These are phyloP conservation scores for Auricularia heimuer DNA, from an alignment of 768 basidiomycete genomes.

Conservation along the genomic window DNA sequence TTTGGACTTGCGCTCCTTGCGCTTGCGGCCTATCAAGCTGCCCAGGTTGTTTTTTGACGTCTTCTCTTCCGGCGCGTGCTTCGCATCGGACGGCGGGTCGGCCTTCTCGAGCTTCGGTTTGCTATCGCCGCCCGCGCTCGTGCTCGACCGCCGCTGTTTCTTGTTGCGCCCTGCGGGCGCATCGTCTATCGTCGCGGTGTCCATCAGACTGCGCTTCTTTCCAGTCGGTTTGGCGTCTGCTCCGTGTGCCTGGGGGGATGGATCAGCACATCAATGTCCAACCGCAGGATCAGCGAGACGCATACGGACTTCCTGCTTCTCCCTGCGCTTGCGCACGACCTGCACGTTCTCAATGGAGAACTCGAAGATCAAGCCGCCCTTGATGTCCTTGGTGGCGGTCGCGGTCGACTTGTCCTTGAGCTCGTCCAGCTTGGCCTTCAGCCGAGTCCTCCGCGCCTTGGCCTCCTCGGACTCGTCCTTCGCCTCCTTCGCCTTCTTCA, in stretches of 20 bases:
- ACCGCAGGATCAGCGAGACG: not conserved
- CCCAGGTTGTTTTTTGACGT: constrained; percentile 4
- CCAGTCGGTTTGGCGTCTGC: not conserved
- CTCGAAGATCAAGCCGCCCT: constrained; percentile 69
- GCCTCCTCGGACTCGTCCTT: constrained; percentile 29
- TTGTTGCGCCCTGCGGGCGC: not conserved
- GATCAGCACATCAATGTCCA: not conserved
- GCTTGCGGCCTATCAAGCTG: constrained; percentile 6
- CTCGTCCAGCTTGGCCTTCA: constrained; percentile 45
- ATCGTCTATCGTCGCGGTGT: constrained; percentile 1
- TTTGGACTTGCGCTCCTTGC: not conserved
- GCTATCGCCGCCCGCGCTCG: not conserved
- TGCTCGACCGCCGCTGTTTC: not conserved
- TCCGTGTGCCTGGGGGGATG: not conserved
- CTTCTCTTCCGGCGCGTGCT: not conserved
- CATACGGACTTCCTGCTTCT: constrained; percentile 30
- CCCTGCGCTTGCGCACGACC: constrained; percentile 68
- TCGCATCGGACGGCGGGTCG: not conserved
- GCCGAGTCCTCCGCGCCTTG: constrained; percentile 41
- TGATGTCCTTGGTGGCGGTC: constrained; percentile 33
- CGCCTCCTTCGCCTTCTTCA: constrained; percentile 36
- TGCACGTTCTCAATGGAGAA: constrained; percentile 94
- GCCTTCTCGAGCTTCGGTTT: not conserved
- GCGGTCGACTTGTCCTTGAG: constrained; percentile 12
- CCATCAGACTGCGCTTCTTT: constrained; percentile 2